Evolutionary conservation across 2,329 filamentous ascomycete genomes (phyloP).

Genomic region (Aspergillus quadrilineatus): DNA sequence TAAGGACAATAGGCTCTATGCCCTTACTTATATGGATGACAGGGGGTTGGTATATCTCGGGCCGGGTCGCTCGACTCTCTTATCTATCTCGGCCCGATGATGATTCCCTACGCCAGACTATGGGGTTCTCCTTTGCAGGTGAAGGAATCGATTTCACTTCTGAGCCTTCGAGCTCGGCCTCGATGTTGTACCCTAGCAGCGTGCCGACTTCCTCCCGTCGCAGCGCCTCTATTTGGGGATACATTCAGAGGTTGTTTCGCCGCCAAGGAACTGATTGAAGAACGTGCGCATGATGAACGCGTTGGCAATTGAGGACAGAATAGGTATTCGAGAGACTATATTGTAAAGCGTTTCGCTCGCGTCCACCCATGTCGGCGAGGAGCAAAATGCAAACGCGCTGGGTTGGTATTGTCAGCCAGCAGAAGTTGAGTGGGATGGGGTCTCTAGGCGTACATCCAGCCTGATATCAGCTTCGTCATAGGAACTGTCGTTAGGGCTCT

Average conservation of each 20-base stretch:
- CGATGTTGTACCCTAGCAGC: constrained; percentile 8
- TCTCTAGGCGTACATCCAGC: not conserved
- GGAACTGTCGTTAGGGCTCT: not conserved
- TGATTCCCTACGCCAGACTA: no score
- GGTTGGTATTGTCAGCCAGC: not conserved
- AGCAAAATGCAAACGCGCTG: constrained; percentile 8
- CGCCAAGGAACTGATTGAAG: not conserved
- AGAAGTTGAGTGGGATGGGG: not conserved
- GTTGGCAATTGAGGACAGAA: constrained; percentile 1
- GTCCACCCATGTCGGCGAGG: constrained; percentile 9
- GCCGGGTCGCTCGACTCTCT: no score
- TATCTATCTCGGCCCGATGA: no score
- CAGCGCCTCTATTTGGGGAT: not conserved
- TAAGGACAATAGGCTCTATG: no score
- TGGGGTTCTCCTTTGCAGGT: no score
- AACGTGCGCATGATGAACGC: not conserved
- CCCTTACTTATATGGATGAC: no score
- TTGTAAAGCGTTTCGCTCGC: constrained; percentile 6
- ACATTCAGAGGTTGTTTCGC: not conserved
- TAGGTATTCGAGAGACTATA: not conserved
- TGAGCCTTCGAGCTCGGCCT: constrained; percentile 9
- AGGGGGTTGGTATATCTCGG: no score
- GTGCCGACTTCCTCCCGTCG: not conserved
- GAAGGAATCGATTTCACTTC: not conserved
- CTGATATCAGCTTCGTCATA: not conserved